phyloP scores from a whole-genome alignment of 495 filamentous ascomycete genomes.

The Lasiosphaeria miniovina region DNA sequence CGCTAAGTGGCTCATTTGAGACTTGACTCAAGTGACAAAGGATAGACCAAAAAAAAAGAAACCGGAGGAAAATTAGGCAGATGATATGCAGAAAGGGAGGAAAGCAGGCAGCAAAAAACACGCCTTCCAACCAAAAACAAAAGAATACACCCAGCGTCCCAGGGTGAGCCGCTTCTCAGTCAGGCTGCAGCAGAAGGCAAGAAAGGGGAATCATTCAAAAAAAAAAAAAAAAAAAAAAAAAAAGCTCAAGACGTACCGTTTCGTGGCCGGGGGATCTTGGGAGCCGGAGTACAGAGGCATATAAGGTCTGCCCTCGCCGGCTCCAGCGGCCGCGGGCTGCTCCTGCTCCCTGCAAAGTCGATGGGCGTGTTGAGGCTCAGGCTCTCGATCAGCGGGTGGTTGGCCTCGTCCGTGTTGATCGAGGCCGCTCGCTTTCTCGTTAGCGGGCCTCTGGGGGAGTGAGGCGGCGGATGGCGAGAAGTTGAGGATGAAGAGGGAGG shows the following conservation, averaged over 20 bases:
- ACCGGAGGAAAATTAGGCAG: background rate
- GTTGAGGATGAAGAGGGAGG: background rate
- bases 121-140: background rate
- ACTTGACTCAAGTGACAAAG: background rate
- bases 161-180: no score
- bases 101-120: background rate
- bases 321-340: slow-evolving; percentile 25
- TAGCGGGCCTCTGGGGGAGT: slow-evolving; percentile 18
- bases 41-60: slow-evolving; percentile 18
- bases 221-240: slow-evolving; percentile 23
- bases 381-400: slow-evolving; percentile 40
- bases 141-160: no score
- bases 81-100: background rate
- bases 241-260: slow-evolving; percentile 63
- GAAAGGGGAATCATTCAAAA: slow-evolving; percentile 6
- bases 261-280: slow-evolving; percentile 88
- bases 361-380: slow-evolving; percentile 36
- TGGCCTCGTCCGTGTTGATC: slow-evolving; percentile 46
- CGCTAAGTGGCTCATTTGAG: background rate
- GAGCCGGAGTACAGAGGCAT: slow-evolving; percentile 90
- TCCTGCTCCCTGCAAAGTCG: background rate
- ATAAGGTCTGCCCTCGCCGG: slow-evolving; percentile 42
- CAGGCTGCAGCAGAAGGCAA: background rate
- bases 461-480: background rate
- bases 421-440: slow-evolving; percentile 47